Evolutionary conservation across 2,329 filamentous ascomycete genomes (phyloP), one percentile per base, ranked within the genome.

Genomic region (Fusarium aywerte): DNA sequence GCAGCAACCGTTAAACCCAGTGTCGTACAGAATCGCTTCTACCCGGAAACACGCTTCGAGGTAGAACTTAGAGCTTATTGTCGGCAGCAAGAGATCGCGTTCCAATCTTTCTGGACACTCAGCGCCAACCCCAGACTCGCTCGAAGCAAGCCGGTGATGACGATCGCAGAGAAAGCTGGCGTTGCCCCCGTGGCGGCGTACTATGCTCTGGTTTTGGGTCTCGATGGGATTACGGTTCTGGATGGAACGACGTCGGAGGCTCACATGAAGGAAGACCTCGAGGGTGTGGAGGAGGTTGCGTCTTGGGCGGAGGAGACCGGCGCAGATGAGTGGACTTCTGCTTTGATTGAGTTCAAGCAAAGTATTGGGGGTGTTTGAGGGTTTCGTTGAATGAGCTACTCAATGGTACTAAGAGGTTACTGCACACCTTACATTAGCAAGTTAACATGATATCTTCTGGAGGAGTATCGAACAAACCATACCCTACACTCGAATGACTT

Each of bases 1-100:
- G 71, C 78, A 18, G 80, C 81, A 5, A 77, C 70, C 0, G 62
- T 81, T 39, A 80, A 78, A 61, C 82, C 82, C 1, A 81, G 84
- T 2, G 84, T 93, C 3, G 89, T 94, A 7, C 92, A 96, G 78
- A 95, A 96, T 73, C 85, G 90, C 3, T 92, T 96, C 77, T 86
- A 89, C 73, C 77, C 79, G 3, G 77, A 79, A 3, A 90, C 87
- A 0, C 73, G 75, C 4, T 91, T 85, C 69, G 92, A 94, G 65
- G 78, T 80, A 0, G 78, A 80, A 1, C 76, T 94, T 16, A 85
- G 91, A 21, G 77, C 79, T 1, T 83, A 81, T 60, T 85, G 82
- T 57, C 76, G 79, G n/a, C 69, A 75, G 21, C 68, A 74, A 32
- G 74, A 69, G 11, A 80, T 85, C 57, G 70, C 78, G 15, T 87